Conservation (phyloP, 352 stramenopile genomes). For the Phytophthora capsici region DNA sequence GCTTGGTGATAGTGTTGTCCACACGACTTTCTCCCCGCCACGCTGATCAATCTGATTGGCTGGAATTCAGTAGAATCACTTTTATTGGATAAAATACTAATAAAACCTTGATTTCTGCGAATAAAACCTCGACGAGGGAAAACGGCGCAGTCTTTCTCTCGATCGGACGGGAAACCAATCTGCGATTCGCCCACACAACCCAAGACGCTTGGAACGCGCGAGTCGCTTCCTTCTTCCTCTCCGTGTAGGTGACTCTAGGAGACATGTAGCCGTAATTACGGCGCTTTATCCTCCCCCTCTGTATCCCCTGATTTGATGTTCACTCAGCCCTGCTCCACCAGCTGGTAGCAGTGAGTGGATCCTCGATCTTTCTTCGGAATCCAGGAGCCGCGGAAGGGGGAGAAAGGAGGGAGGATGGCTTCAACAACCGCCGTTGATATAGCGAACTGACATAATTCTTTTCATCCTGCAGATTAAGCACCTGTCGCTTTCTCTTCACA, state of each 20-base stretch:
- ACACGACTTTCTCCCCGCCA: slow-evolving; percentile 28
- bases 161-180: slow-evolving; percentile 8
- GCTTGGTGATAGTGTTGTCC: slow-evolving; percentile 2
- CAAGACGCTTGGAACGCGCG: slow-evolving; percentile 37
- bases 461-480: slow-evolving; percentile 30
- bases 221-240: slow-evolving; percentile 25
- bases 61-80: slow-evolving; percentile 10
- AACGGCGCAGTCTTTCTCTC: slow-evolving; percentile 25
- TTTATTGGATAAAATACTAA: slow-evolving; percentile 30
- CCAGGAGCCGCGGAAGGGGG: slow-evolving; percentile 6
- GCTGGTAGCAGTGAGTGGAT: slow-evolving; percentile 22
- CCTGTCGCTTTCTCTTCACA: slow-evolving; percentile 23
- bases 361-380: slow-evolving; percentile 31
- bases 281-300: neutral
- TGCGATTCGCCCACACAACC: slow-evolving; percentile 29
- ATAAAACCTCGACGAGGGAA: slow-evolving; percentile 18
- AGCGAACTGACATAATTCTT: slow-evolving; percentile 13
- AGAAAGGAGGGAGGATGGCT: neutral
- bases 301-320: neutral
- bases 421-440: neutral
- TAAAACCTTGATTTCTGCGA: slow-evolving; percentile 18
- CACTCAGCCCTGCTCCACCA: neutral
- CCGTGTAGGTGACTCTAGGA: slow-evolving; percentile 21
- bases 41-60: slow-evolving; percentile 35
- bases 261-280: neutral